Conservation (phyloP, 495 filamentous ascomycete genomes). For the Cudoniella acicularis region DNA sequence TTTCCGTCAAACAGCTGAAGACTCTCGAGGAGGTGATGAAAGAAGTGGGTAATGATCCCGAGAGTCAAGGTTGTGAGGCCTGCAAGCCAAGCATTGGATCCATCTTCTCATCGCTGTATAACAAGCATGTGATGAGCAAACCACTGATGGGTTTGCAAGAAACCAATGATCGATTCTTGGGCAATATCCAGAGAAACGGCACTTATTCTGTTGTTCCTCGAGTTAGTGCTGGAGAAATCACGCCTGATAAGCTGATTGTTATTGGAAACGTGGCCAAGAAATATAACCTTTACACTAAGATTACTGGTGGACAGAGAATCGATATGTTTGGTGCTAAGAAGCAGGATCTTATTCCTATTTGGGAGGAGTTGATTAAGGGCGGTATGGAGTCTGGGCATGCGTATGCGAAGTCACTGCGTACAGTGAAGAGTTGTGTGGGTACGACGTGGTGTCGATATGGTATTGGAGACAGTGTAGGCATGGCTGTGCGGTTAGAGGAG, state of each 20-base stretch:
- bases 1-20: slow-evolving; percentile 76
- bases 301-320: slow-evolving; percentile 92
- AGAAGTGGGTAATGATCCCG: slow-evolving; percentile 67
- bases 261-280: slow-evolving; percentile 89
- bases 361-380: slow-evolving; percentile 77
- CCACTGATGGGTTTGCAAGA: slow-evolving; percentile 80
- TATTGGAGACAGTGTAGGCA: slow-evolving; percentile 93
- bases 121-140: slow-evolving; percentile 78
- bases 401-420: slow-evolving; percentile 88
- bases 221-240: slow-evolving; percentile 86
- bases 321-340: slow-evolving; percentile 95
- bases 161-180: slow-evolving; percentile 91
- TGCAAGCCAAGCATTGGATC: slow-evolving; percentile 88
- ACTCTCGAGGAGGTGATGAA: slow-evolving; percentile 80
- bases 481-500: slow-evolving; percentile 90
- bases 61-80: slow-evolving; percentile 81
- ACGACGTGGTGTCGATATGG: slow-evolving; percentile 95
- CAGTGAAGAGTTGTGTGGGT: slow-evolving; percentile 93
- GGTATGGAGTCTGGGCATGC: slow-evolving; percentile 97
- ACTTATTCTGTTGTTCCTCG: slow-evolving; percentile 90
- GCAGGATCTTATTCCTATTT: slow-evolving; percentile 87
- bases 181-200: slow-evolving; percentile 91
- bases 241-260: slow-evolving; percentile 81
- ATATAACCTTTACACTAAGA: slow-evolving; percentile 88
- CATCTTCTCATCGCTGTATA: slow-evolving; percentile 82